Evolutionary conservation across 2,329 filamentous ascomycete genomes (phyloP).

Genomic region (Pleomassaria siparia): DNA sequence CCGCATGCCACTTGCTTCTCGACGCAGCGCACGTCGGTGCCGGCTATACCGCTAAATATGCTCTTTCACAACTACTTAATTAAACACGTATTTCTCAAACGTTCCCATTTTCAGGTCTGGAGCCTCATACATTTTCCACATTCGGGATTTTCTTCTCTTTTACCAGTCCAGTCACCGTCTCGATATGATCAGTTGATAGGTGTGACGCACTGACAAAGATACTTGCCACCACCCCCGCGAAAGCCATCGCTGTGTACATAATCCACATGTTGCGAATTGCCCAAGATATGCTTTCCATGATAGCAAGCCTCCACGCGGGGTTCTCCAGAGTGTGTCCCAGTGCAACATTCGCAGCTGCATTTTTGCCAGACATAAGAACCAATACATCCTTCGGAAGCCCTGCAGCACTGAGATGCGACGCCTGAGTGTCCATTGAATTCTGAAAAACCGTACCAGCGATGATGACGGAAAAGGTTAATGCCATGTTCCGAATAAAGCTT

Average conservation of each 20-base stretch:
- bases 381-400: slow-evolving; percentile 55
- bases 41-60: no score
- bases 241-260: slow-evolving; percentile 45
- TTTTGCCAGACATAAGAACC: slow-evolving; percentile 55
- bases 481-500: slow-evolving; percentile 50
- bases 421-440: slow-evolving; percentile 62
- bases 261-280: slow-evolving; percentile 53
- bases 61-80: no score
- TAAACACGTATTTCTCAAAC: not conserved
- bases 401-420: slow-evolving; percentile 47
- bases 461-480: slow-evolving; percentile 51
- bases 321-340: slow-evolving; percentile 54
- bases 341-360: slow-evolving; percentile 62
- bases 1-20: no score
- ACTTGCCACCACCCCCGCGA: slow-evolving; percentile 41
- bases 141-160: slow-evolving; percentile 19
- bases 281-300: slow-evolving; percentile 47
- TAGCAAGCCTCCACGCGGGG: slow-evolving; percentile 46
- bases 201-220: slow-evolving; percentile 43
- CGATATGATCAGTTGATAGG: slow-evolving; percentile 47
- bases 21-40: no score
- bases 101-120: no score
- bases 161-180: slow-evolving; percentile 51
- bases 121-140: not conserved
- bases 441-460: slow-evolving; percentile 56